Evolutionary conservation across 2,329 filamentous ascomycete genomes (phyloP), one percentile per base, ranked within the genome.

Genomic region (Thyridium curvatum): DNA sequence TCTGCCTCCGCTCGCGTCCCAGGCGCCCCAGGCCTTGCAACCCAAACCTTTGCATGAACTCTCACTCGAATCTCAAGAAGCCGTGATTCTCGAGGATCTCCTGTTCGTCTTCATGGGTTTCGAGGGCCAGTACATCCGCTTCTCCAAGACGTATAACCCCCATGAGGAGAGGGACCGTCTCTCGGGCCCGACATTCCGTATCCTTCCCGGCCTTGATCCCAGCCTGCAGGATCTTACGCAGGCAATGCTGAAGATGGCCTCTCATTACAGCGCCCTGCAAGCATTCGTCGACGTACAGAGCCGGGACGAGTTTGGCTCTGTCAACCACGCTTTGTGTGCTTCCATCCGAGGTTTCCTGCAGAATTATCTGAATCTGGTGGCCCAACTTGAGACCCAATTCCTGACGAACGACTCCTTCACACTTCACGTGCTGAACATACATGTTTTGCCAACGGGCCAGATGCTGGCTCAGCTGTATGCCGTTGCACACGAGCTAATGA

Each of bases 31-130:
- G 37, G 66, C 75, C 8, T 69, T 89, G 35, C 81, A 86, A 32
- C 84, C 86, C 1, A 67, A 68, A 35, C 71, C 82, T 7, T 69
- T 97, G 13, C 69, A 74, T 40, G 79, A 86, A 41, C 65, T 97
- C 42, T 80, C 81, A 1, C 66, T 94, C 18, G 84, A 94, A 47
- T 77, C 77, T 3, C 93, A 98, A 60, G 93, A 98, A 64, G 78
- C 81, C 17, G 85, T 80, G 8, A 84, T 98, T 34, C 71, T 97
- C 32, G 90, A 96, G 50, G 93, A 98, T 52, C 65, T 98, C 13
- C 64, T 97, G 29, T 96, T 91, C 56, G 89, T 94, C 5, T 94
- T 97, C 52, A 96, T 98, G 90, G 93, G 93, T 17, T 95, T 89
- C 47, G 93, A 98, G 62, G 93, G 93, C n/a, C 89, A 95, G 59